These are phyloP conservation scores for Euphorbia lathyris DNA, from an alignment of 345 rosid species.

Conservation along the genomic window DNA sequence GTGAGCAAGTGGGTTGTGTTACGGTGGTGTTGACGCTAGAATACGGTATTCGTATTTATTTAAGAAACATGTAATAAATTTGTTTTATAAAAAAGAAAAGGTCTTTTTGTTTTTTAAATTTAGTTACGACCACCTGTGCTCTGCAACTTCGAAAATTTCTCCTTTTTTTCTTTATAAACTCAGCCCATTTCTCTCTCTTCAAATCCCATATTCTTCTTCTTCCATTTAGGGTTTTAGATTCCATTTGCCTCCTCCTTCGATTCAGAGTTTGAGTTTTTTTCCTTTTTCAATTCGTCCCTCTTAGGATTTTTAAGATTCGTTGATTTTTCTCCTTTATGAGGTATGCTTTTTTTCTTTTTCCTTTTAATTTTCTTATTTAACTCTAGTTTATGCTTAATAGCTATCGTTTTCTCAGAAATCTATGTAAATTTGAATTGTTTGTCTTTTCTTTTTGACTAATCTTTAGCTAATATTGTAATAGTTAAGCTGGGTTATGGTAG, in stretches of 20 bases:
- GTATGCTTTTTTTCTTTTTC: neutral
- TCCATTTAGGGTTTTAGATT: neutral
- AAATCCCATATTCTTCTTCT: neutral
- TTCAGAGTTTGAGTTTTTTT: neutral
- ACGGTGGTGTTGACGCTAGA: too few relatives aligned
- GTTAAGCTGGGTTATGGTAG: neutral
- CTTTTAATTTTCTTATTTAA: neutral
- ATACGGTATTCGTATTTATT: too few relatives aligned
- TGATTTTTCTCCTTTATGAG: neutral
- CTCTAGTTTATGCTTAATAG: neutral
- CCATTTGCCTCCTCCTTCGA: neutral
- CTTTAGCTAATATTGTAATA: neutral
- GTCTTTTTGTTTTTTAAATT: neutral
- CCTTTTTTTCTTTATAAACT: neutral
- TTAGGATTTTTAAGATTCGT: neutral
- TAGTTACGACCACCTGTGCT: neutral
- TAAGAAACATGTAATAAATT: too few relatives aligned
- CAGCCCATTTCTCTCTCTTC: neutral
- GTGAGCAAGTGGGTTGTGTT: too few relatives aligned
- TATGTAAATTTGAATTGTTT: constrained; percentile 1
- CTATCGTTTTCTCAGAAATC: neutral
- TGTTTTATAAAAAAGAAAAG: neutral
- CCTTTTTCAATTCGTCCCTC: too few relatives aligned
- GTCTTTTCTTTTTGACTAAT: neutral
- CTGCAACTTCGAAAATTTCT: neutral